Percentiles rank a stretch among this genome's conserved stretches.
Evolutionary conservation across 106 monocot genomes (phyloP).

Genomic region (Platanthera zijinensis): DNA sequence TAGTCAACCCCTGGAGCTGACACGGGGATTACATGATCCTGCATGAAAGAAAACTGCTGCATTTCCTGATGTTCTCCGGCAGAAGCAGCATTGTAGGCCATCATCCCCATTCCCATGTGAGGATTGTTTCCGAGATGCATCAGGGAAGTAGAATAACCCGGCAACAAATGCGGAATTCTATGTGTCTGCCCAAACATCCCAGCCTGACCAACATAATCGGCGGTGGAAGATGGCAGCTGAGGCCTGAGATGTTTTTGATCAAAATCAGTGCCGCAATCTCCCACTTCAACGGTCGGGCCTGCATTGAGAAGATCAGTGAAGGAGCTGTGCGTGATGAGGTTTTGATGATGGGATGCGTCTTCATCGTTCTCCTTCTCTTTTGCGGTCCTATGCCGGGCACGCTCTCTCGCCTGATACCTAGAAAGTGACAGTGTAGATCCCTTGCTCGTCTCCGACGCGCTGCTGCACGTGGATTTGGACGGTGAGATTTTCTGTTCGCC

Average conservation of each 20-base stretch:
- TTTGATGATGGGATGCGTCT: conserved; percentile 7
- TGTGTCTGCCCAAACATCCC: conserved; percentile 16
- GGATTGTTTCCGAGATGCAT: conserved; percentile 43
- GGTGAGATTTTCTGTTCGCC: conserved; percentile 21
- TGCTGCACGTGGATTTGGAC: conserved; percentile 72
- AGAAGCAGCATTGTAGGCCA: conserved; percentile 14
- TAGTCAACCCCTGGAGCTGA: conserved; percentile 38
- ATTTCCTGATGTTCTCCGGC: conserved; percentile 3
- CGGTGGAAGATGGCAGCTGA: conserved; percentile 26
- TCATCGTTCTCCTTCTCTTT: conserved; percentile 36
- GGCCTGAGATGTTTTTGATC: conserved; percentile 29
- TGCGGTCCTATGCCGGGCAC: conserved; percentile 41
- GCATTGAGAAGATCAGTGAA: conserved; percentile 86
- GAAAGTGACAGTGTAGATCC: conserved; percentile 89
- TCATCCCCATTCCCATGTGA: conserved; percentile 45
- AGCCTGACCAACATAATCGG: conserved; percentile 59
- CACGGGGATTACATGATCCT: conserved; percentile 5
- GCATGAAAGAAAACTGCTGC: conserved; percentile 7
- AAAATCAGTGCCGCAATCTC: conserved; percentile 5
- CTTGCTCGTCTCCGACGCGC: conserved; percentile 90
- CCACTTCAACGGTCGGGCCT: conserved; percentile 9
- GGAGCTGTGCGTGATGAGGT: conserved; percentile 36
- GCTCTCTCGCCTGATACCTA: conserved; percentile 52
- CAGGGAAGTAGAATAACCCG: neutral
- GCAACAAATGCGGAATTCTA: neutral